Evolutionary conservation across 2,329 filamentous ascomycete genomes (phyloP), one percentile per base, ranked within the genome.

Genomic region (Tolypocladium tropicale): DNA sequence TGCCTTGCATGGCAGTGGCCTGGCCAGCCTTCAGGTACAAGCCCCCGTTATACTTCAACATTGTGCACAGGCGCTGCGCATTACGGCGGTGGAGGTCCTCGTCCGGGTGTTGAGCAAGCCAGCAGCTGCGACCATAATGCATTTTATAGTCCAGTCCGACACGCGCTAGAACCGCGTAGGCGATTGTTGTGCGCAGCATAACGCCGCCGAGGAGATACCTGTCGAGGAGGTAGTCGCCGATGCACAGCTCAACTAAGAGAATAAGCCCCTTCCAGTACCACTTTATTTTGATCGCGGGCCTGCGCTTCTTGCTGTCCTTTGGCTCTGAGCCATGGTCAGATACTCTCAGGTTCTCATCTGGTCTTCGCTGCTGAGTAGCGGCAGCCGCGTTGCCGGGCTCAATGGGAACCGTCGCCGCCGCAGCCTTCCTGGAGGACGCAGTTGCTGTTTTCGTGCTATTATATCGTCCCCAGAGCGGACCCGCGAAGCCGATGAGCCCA

Each of bases 11-110:
- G 4, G 84, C 84, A 58, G 88, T 84, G 6, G 84, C 84, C 71
- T 88, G 84, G 1, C 84, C 84, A 52, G 88, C 87, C 72, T 88
- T 88, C 61, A 88, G 69, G 64, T 88, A 88, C 7, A 88, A 71
- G 1, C 85, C 84, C 36, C 84, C 84, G 76, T 88, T 88, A 36
- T 77, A 70, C 30, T 81, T 74, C 57, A 88, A 72, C 51, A 88
- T 71, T 49, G 85, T 74, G 53, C 84, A 86, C n/a, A 88, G 68
- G 18, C 82, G 75, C 62, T 80, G 74, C 1, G 85, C 84, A 60
- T 81, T 85, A 52, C 84, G 77, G 12, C 75, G 72, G 65, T 88
- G 85, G 30, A 88, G 68, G 23, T 80, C 79, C n/a, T 55, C 52
- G n/a, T 51, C 28, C 16, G 51, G 36, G 23, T 54, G 37, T 14